Evolutionary conservation across 2,329 filamentous ascomycete genomes (phyloP).

Genomic region (Rutstroemia sp.): DNA sequence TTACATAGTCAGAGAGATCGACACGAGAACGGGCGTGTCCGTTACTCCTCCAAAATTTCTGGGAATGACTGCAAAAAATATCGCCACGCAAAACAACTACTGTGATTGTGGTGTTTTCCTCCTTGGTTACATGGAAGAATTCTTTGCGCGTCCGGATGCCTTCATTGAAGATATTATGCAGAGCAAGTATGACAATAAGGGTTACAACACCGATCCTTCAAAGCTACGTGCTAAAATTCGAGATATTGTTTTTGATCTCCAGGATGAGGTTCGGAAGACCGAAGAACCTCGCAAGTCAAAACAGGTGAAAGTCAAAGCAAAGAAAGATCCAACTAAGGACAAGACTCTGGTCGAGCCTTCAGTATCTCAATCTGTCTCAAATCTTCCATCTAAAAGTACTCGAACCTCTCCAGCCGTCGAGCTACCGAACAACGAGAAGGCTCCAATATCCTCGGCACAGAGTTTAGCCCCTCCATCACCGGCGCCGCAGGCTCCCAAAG

Average conservation of each 20-base stretch:
- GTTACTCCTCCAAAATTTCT: slow-evolving; percentile 27
- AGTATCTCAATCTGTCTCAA: neutral
- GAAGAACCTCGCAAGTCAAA: neutral
- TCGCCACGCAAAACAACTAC: slow-evolving; percentile 76
- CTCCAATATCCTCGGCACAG: neutral
- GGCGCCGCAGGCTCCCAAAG: neutral
- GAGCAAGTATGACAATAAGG: slow-evolving; percentile 48
- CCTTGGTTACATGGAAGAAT: slow-evolving; percentile 75
- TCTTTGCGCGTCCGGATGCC: slow-evolving; percentile 64
- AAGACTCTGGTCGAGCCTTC: neutral
- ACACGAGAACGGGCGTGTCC: slow-evolving; percentile 43
- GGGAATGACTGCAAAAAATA: slow-evolving; percentile 61
- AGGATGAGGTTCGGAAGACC: slow-evolving; percentile 40
- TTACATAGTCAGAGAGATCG: slow-evolving; percentile 69
- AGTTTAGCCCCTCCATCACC: neutral
- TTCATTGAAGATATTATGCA: slow-evolving; percentile 63
- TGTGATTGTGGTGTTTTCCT: slow-evolving; percentile 88
- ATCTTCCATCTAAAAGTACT: slow-evolving; percentile 3
- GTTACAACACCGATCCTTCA: slow-evolving; percentile 41
- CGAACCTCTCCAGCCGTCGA: neutral
- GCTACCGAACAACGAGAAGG: neutral
- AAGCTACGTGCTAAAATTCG: slow-evolving; percentile 60
- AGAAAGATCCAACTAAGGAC: neutral
- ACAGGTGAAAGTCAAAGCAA: neutral
- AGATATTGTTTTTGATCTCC: slow-evolving; percentile 54